A percentile compares a stretch with the other conserved stretches of the same genome.
Evolutionary conservation across 2,329 filamentous ascomycete genomes (phyloP).

Genomic region (Fusarium sp.): DNA sequence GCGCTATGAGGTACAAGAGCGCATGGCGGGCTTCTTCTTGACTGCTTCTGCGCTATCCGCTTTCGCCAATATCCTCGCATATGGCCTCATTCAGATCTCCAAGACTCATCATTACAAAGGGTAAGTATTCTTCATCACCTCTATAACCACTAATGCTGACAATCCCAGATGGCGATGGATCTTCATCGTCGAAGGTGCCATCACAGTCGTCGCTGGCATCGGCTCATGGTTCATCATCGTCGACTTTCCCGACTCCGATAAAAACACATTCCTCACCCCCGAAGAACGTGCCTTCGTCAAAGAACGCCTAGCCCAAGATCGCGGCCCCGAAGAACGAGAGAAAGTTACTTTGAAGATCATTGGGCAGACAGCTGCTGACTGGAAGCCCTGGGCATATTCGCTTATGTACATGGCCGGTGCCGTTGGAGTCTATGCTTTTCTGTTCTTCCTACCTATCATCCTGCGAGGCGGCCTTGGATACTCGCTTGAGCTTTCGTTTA

Average conservation of each 20-base stretch:
- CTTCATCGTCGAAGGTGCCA: constrained; percentile 27
- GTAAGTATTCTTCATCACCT: neutral
- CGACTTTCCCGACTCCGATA: constrained; percentile 25
- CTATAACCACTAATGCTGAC: too few relatives aligned
- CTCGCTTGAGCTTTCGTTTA: constrained; percentile 15
- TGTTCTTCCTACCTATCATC: constrained; percentile 18
- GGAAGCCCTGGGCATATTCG: constrained; percentile 30
- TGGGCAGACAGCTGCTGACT: constrained; percentile 2
- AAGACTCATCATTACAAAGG: constrained; percentile 23
- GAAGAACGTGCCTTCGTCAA: constrained; percentile 23
- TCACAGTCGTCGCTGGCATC: constrained; percentile 19
- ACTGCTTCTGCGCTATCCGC: constrained; percentile 11
- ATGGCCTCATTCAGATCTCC: constrained; percentile 19
- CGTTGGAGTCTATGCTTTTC: constrained; percentile 20
- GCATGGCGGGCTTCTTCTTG: constrained; percentile 23
- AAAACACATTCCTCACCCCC: constrained; percentile 17
- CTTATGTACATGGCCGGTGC: constrained; percentile 29
- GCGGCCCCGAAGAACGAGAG: constrained; percentile 19
- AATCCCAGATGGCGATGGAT: constrained; percentile 20
- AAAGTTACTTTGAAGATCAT: constrained; percentile 6
- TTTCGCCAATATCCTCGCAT: constrained; percentile 28
- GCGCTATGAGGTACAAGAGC: constrained; percentile 24
- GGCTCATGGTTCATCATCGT: constrained; percentile 32
- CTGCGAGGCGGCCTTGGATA: constrained; percentile 19
- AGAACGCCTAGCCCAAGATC: neutral